A percentile compares a stretch with the other conserved stretches of the same genome.
Conservation (phyloP, 805 yeast species). For the Candida odintsovae region DNA sequence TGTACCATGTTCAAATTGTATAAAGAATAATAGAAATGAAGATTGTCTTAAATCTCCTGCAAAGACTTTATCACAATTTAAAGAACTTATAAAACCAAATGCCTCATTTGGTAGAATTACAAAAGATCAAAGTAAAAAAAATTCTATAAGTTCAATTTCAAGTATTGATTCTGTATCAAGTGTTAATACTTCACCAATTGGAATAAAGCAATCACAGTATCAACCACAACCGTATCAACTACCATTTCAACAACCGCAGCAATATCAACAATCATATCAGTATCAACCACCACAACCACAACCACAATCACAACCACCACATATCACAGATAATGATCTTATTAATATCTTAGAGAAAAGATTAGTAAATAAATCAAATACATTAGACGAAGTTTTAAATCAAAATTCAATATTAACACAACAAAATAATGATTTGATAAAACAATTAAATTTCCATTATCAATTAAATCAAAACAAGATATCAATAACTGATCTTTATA, state of each 20-base stretch:
- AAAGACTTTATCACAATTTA: constrained; percentile 12
- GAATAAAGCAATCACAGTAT: not conserved
- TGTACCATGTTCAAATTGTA: constrained; percentile 17
- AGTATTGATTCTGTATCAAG: not conserved
- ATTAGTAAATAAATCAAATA: constrained; percentile 1
- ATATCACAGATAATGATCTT: not conserved
- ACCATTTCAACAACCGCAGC: not conserved
- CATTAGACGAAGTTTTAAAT: constrained; percentile 2
- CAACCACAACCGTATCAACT: not conserved
- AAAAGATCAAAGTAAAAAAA: not conserved
- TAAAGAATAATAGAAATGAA: constrained; percentile 7
- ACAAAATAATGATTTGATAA: constrained; percentile 9
- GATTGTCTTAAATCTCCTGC: constrained; percentile 15
- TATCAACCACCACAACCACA: not conserved
- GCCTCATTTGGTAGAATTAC: constrained; percentile 14
- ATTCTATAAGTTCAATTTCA: not conserved
- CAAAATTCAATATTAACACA: constrained; percentile 1
- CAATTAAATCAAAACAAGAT: not conserved
- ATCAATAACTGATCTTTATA: not conserved
- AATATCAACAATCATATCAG: not conserved
- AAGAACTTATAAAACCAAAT: constrained; percentile 17
- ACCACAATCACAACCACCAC: not conserved
- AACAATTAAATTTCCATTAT: constrained; percentile 6
- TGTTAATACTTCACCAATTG: not conserved
- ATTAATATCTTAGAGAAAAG: not conserved